These are phyloP conservation scores for Neoscytalidium dimidiatum DNA, from an alignment of 2,329 filamentous ascomycete genomes.

Conservation along the genomic window DNA sequence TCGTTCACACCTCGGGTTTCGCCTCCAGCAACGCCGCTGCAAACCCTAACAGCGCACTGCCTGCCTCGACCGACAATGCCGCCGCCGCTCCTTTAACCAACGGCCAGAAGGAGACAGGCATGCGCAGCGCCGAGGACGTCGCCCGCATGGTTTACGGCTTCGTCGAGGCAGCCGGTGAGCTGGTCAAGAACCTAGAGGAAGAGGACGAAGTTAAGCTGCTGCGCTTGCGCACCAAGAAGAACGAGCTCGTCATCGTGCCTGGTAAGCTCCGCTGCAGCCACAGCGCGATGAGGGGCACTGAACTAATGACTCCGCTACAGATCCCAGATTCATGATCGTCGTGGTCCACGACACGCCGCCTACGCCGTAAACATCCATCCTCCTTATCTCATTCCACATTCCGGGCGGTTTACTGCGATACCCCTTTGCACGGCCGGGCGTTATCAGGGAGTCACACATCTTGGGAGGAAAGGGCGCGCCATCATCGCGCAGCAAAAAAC, in stretches of 20 bases:
- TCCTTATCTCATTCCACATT: not conserved
- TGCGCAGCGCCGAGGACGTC: slow-evolving; percentile 69
- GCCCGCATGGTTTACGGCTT: slow-evolving; percentile 77
- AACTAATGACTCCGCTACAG: slow-evolving; percentile 34
- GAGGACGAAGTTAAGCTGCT: slow-evolving; percentile 79
- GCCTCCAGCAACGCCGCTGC: slow-evolving; percentile 59
- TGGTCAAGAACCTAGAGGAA: slow-evolving; percentile 72
- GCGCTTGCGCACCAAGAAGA: slow-evolving; percentile 77
- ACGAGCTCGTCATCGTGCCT: slow-evolving; percentile 81
- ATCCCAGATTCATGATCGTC: slow-evolving; percentile 75
- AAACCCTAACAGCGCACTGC: slow-evolving; percentile 43
- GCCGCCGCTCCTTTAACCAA: slow-evolving; percentile 24
- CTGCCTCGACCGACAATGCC: slow-evolving; percentile 34
- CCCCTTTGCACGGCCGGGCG: slow-evolving; percentile 19
- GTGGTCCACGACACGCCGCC: slow-evolving; percentile 81
- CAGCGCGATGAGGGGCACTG: not conserved
- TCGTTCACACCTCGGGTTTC: slow-evolving; percentile 74
- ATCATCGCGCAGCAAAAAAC: not conserved
- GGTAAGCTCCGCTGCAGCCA: slow-evolving; percentile 37
- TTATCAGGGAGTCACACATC: slow-evolving; percentile 14
- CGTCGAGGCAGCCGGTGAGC: slow-evolving; percentile 65
- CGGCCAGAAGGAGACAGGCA: slow-evolving; percentile 44
- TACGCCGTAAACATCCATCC: slow-evolving; percentile 36
- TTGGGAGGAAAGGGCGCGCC: not conserved
- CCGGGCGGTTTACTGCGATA: slow-evolving; percentile 17